These are phyloP conservation scores for Tilletia setariae DNA, from an alignment of 1,284 basidiomycete genomes.

Conservation along the genomic window DNA sequence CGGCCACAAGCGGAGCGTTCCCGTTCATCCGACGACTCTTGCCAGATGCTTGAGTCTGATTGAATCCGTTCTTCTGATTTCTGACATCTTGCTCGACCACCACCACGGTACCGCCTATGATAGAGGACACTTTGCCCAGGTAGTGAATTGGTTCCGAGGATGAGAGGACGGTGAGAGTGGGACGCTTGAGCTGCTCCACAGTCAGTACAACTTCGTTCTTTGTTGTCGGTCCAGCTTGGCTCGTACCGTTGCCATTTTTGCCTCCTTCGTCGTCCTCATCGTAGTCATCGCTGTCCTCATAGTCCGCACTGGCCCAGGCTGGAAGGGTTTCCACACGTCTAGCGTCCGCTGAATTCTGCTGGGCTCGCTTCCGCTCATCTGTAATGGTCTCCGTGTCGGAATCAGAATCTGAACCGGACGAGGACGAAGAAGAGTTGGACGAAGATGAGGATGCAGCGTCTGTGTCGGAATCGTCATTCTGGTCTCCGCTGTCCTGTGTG, in stretches of 20 bases:
- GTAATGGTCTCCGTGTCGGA: conserved; percentile 6
- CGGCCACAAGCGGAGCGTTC: not conserved
- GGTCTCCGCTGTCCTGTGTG: not conserved
- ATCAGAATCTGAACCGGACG: conserved; percentile 20
- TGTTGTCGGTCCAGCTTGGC: conserved; percentile 29
- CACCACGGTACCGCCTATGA: conserved; percentile 44
- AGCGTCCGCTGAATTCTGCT: not conserved
- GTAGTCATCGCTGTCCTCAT: conserved; percentile 23
- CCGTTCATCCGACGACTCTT: not conserved
- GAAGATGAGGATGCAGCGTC: conserved; percentile 19
- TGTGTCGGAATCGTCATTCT: conserved; percentile 12
- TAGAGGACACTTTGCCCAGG: conserved; percentile 44
- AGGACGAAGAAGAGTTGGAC: conserved; percentile 11
- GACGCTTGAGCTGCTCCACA: conserved; percentile 27
- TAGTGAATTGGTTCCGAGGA: conserved; percentile 21
- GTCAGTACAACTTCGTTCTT: conserved; percentile 37
- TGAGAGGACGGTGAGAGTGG: conserved; percentile 24
- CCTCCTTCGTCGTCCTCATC: conserved; percentile 32
- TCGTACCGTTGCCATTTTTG: not conserved
- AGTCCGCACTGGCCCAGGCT: not conserved
- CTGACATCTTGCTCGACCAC: conserved; percentile 43
- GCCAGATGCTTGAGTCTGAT: too few relatives aligned
- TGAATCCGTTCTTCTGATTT: not conserved
- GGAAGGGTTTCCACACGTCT: conserved; percentile 1
- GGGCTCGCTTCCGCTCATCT: not conserved